These are phyloP conservation scores for Plasmodium cynomolgi DNA, from an alignment of 169 alveolate genomes.

Conservation along the genomic window DNA sequence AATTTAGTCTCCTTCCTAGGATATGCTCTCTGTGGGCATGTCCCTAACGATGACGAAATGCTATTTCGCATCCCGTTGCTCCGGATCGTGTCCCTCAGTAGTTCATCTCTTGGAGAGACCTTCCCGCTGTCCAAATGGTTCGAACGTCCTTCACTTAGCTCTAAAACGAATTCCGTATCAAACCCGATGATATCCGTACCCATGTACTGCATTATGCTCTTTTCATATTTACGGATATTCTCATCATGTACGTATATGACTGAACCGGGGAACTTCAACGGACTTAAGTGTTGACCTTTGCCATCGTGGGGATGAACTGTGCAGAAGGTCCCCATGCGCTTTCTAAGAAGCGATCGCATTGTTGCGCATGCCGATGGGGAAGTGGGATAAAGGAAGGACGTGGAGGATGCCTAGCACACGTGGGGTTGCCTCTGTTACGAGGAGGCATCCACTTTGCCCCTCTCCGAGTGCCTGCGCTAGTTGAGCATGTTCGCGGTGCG, in stretches of 20 bases:
- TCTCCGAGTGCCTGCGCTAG: background rate
- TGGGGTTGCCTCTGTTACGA: background rate
- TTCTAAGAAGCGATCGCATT: background rate
- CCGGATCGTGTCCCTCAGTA: background rate
- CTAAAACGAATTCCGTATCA: constrained; percentile 50
- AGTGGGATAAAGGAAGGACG: background rate
- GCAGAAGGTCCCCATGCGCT: background rate
- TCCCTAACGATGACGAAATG: background rate
- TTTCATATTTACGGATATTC: constrained; percentile 37
- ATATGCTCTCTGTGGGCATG: background rate
- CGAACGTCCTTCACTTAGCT: background rate
- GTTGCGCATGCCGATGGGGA: background rate
- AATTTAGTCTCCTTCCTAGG: background rate
- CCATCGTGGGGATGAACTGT: background rate
- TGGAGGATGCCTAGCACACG: background rate
- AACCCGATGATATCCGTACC: constrained; percentile 36
- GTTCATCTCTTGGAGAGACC: background rate
- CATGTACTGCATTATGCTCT: constrained; percentile 29
- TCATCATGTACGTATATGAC: constrained; percentile 48
- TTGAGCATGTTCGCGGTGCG: background rate
- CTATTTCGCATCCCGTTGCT: background rate
- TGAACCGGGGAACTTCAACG: constrained; percentile 18
- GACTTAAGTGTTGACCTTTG: background rate
- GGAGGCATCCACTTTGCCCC: background rate
- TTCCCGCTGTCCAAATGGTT: background rate